A percentile compares a stretch with the other conserved stretches of the same genome.
These are phyloP conservation scores for Zizania latifolia DNA, from an alignment of 176 grass and related monocot species.

Conservation along the genomic window DNA sequence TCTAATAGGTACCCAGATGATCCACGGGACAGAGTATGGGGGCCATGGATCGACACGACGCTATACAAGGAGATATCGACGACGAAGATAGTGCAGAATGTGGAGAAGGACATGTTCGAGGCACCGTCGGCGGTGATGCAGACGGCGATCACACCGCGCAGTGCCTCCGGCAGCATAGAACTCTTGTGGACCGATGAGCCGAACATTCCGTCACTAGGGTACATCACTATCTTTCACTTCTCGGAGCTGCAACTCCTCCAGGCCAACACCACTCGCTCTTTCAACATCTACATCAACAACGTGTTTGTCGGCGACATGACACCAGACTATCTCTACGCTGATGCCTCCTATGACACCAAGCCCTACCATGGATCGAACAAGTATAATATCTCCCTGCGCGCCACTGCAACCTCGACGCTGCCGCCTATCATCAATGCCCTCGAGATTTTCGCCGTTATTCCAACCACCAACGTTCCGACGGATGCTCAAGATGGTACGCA, in stretches of 20 bases:
- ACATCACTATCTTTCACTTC: conserved; percentile 16
- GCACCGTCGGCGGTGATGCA: conserved; percentile 41
- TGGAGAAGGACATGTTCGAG: background rate
- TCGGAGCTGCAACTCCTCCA: conserved; percentile 6
- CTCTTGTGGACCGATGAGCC: background rate
- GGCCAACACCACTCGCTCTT: background rate
- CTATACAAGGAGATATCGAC: background rate
- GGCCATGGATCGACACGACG: background rate
- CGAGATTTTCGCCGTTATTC: background rate
- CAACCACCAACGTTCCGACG: background rate
- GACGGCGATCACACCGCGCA: conserved; percentile 19
- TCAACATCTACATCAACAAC: background rate
- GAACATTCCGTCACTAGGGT: background rate
- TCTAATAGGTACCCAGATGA: conserved; percentile 48
- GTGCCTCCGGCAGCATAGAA: background rate
- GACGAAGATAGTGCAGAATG: background rate
- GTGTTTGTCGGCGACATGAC: background rate
- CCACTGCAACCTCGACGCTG: background rate
- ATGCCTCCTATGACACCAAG: background rate
- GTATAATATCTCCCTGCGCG: background rate
- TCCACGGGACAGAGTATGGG: conserved; percentile 7
- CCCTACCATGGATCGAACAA: background rate
- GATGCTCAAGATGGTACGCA: background rate
- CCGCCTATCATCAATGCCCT: background rate
- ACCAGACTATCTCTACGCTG: background rate